A percentile compares a stretch with the other conserved stretches of the same genome.
Evolutionary conservation across 2,329 filamentous ascomycete genomes (phyloP).

Genomic region (Colletotrichum filicis): DNA sequence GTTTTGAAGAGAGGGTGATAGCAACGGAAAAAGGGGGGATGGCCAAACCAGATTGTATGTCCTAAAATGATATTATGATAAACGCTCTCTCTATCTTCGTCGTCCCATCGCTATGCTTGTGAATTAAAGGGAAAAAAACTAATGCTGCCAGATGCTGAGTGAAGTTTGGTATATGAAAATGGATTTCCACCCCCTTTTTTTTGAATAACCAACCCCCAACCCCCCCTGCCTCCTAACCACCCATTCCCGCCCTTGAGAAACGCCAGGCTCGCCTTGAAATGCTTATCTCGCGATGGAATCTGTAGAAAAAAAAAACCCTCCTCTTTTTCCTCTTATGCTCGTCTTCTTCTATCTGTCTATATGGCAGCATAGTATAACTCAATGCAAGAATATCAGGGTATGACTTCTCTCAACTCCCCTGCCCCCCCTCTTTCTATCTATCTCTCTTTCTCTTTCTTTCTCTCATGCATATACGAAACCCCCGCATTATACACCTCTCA

Average conservation of each 20-base stretch:
- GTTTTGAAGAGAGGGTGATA: too few relatives aligned
- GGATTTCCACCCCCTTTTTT: neutral
- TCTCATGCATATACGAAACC: too few relatives aligned
- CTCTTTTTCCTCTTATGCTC: neutral
- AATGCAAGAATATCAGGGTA: too few relatives aligned
- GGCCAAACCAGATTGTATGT: too few relatives aligned
- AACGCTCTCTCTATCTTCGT: neutral
- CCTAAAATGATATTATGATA: too few relatives aligned
- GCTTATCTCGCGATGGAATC: neutral
- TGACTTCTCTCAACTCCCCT: too few relatives aligned
- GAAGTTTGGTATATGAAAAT: neutral
- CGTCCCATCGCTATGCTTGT: neutral
- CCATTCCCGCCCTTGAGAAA: neutral
- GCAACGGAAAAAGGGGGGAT: too few relatives aligned
- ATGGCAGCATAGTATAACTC: neutral
- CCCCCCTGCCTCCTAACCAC: too few relatives aligned
- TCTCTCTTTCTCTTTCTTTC: neutral
- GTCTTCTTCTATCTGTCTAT: neutral
- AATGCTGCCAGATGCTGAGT: neutral
- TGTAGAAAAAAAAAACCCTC: neutral
- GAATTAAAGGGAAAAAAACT: too few relatives aligned
- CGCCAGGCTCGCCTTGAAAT: neutral
- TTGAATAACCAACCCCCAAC: neutral
- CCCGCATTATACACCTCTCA: neutral
- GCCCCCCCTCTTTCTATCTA: too few relatives aligned